Percentiles rank a stretch among this genome's conserved stretches.
phyloP scores from a whole-genome alignment of 1,284 basidiomycete species.

The Hypsizygus ulmarius region DNA sequence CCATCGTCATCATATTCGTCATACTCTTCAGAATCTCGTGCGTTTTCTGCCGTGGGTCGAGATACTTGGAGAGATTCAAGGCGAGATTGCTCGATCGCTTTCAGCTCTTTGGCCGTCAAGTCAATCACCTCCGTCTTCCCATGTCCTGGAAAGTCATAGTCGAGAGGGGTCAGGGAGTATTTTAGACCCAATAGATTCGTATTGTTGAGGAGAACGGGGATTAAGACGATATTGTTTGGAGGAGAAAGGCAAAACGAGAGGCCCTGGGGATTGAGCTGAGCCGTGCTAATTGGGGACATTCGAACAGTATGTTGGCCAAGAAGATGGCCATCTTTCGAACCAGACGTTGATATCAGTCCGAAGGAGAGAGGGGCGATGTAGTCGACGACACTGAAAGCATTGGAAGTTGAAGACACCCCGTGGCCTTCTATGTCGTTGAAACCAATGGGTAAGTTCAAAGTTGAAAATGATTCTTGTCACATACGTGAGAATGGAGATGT shows the following conservation, averaged over 20 bases:
- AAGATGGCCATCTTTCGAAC: slow-evolving; percentile 56
- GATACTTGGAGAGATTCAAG: slow-evolving; percentile 49
- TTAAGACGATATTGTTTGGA: slow-evolving; percentile 53
- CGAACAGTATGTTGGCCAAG: slow-evolving; percentile 87
- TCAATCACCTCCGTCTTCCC: slow-evolving; percentile 53
- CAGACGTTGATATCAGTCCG: slow-evolving; percentile 42
- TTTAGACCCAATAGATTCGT: slow-evolving; percentile 73
- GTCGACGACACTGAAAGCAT: slow-evolving; percentile 42
- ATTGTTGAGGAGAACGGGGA: slow-evolving; percentile 90
- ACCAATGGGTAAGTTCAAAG: not conserved
- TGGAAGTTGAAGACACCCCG: slow-evolving; percentile 43
- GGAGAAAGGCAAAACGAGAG: slow-evolving; percentile 70
- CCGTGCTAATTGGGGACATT: slow-evolving; percentile 88
- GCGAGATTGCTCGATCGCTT: slow-evolving; percentile 59
- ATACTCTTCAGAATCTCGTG: slow-evolving; percentile 52
- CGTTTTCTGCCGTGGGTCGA: slow-evolving; percentile 32
- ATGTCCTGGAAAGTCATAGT: slow-evolving; percentile 39
- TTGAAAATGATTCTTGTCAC: slow-evolving; percentile 4
- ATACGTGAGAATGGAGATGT: slow-evolving; percentile 28
- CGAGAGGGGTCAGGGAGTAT: slow-evolving; percentile 77
- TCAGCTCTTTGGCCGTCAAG: slow-evolving; percentile 62
- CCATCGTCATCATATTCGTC: slow-evolving; percentile 60
- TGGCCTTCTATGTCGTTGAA: slow-evolving; percentile 29
- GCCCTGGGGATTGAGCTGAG: slow-evolving; percentile 71
- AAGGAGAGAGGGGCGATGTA: slow-evolving; percentile 48